Percentiles rank a stretch among this genome's conserved stretches.
Conservation (phyloP, 2,329 filamentous ascomycete species). For the Calonectria pseudoturangicola region DNA sequence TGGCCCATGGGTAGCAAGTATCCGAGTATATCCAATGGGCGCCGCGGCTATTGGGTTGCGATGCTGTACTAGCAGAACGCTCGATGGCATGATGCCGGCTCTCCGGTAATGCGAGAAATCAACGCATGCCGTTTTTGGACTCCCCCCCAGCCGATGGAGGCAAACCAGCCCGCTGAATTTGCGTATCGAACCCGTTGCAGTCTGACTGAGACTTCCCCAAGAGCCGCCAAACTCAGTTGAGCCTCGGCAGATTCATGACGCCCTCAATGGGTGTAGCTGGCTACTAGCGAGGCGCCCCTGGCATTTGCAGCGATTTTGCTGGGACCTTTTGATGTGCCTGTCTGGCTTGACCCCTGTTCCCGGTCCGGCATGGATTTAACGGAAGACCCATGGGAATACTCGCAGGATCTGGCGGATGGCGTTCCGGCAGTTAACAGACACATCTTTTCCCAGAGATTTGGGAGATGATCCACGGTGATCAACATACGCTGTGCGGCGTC, state of each 20-base stretch:
- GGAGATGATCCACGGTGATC: background rate
- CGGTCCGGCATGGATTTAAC: background rate
- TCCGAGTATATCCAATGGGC: background rate
- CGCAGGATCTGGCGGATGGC: background rate
- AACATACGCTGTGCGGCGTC: background rate
- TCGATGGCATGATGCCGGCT: background rate
- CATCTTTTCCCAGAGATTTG: background rate
- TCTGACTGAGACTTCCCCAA: background rate
- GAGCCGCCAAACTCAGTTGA: background rate
- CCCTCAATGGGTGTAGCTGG: background rate
- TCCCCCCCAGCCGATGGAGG: background rate
- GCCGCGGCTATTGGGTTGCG: too few species aligned
- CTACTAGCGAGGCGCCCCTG: background rate
- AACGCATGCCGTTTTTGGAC: background rate
- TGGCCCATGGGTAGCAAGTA: slow-evolving; percentile 13
- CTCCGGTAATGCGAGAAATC: background rate
- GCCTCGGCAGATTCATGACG: background rate
- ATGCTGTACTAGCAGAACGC: background rate
- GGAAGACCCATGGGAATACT: background rate
- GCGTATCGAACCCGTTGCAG: background rate
- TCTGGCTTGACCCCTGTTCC: background rate
- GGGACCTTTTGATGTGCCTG: background rate
- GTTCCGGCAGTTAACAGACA: background rate
- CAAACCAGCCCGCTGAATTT: background rate
- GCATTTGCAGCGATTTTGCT: background rate